These are phyloP conservation scores for Oryza officinalis DNA, from an alignment of 176 grass and related monocot genomes.

Conservation along the genomic window DNA sequence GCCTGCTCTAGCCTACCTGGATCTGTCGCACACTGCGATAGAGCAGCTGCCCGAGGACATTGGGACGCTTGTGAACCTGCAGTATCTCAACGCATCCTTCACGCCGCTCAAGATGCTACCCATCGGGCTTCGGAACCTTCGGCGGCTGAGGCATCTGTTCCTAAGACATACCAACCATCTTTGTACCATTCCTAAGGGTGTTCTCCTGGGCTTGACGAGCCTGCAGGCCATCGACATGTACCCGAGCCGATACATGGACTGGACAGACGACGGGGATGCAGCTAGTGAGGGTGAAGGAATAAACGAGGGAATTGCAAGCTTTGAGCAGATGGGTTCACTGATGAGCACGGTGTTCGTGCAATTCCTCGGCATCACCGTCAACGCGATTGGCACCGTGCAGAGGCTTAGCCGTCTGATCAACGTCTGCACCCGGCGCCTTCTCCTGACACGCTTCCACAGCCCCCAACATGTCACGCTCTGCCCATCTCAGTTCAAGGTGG, in stretches of 20 bases:
- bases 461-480: neutral
- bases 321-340: neutral
- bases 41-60: constrained; percentile 26
- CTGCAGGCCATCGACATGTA: constrained; percentile 14
- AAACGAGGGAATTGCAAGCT: neutral
- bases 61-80: neutral
- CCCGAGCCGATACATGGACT: constrained; percentile 3
- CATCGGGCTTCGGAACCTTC: neutral
- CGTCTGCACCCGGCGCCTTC: constrained; percentile 2
- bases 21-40: constrained; percentile 26
- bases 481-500: neutral
- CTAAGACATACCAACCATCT: neutral
- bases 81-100: constrained; percentile 29
- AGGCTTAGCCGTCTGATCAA: neutral
- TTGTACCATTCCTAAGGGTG: neutral
- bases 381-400: neutral
- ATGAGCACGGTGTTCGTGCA: neutral
- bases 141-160: constrained; percentile 16
- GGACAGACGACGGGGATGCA: neutral
- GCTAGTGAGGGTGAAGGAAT: too few species aligned
- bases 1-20: constrained; percentile 22
- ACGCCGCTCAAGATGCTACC: constrained; percentile 35
- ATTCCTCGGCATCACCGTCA: neutral
- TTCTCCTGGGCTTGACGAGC: neutral
- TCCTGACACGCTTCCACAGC: neutral